phyloP scores from a whole-genome alignment of 2,329 filamentous ascomycete genomes.

The Colletotrichum euphorbiae region DNA sequence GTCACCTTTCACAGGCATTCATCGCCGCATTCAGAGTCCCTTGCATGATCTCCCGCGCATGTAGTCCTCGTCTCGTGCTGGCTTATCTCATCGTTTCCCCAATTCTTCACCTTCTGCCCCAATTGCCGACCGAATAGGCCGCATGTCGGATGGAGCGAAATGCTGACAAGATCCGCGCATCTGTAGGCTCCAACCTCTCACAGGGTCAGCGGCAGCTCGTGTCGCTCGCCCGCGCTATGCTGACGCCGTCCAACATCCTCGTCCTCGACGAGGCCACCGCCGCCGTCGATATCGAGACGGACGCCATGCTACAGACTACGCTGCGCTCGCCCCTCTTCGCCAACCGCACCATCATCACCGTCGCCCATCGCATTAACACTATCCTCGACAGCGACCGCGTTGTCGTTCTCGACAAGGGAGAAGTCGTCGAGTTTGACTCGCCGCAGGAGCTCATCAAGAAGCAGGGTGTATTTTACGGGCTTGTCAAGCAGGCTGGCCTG shows the following conservation, averaged over 20 bases:
- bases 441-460: constrained; percentile 81
- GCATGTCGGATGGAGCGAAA: constrained; percentile 36
- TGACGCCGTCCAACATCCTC: constrained; percentile 96
- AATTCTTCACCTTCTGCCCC: constrained; percentile 4
- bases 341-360: constrained; percentile 96
- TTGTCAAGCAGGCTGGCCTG: constrained; percentile 92
- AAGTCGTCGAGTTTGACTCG: constrained; percentile 92
- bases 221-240: constrained; percentile 90
- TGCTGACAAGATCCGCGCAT: constrained; percentile 40
- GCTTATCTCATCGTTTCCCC: constrained; percentile 39
- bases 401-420: constrained; percentile 90
- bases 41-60: constrained; percentile 53
- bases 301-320: constrained; percentile 73
- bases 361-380: constrained; percentile 97
- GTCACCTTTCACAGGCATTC: constrained; percentile 36
- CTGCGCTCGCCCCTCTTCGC: constrained; percentile 77
- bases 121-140: constrained; percentile 2
- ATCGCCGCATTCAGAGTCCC: constrained; percentile 42
- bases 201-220: constrained; percentile 95
- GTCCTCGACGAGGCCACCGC: constrained; percentile 97
- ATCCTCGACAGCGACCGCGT: constrained; percentile 91
- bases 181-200: constrained; percentile 88
- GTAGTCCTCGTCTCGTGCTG: constrained; percentile 48
- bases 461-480: constrained; percentile 85
- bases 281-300: constrained; percentile 75